Evolutionary conservation across 345 rosid species (phyloP).

Genomic region (Aquilaria sinensis): DNA sequence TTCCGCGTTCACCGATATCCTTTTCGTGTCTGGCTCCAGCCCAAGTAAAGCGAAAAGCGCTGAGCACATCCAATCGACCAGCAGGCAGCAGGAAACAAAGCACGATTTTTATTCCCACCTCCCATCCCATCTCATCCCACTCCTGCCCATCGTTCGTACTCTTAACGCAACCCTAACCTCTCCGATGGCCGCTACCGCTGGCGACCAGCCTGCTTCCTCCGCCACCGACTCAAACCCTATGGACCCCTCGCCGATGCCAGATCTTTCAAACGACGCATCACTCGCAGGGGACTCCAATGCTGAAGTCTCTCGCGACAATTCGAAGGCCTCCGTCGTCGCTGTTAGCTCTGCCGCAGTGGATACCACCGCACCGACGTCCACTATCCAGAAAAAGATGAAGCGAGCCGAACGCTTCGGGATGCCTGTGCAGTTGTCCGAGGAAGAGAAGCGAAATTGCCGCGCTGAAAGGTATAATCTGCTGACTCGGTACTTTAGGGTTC

Average conservation of each 20-base stretch:
- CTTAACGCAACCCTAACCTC: conserved; percentile 7
- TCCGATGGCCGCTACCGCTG: conserved; percentile 29
- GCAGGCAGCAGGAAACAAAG: background rate
- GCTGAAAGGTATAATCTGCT: conserved; percentile 59
- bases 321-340: conserved; percentile 19
- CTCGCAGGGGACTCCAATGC: conserved; percentile 6
- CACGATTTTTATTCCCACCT: background rate
- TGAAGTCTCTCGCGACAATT: conserved; percentile 21
- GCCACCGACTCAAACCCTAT: conserved; percentile 31
- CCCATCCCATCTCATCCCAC: background rate
- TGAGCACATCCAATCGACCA: background rate
- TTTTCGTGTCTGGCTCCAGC: background rate
- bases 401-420: conserved; percentile 96
- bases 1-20: too few species aligned
- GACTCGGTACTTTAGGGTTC: background rate
- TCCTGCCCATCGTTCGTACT: background rate
- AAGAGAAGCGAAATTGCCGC: conserved; percentile 89
- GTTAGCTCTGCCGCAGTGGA: conserved; percentile 23
- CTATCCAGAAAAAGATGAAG: conserved; percentile 70
- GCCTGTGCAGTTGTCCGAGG: conserved; percentile 66
- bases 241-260: conserved; percentile 26
- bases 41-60: background rate
- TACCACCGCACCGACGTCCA: conserved; percentile 29
- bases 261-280: conserved; percentile 22
- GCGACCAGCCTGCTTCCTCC: conserved; percentile 11